These are phyloP conservation scores for Cyberlindnera subsufficiens DNA, from an alignment of 805 yeast genomes.

Conservation along the genomic window DNA sequence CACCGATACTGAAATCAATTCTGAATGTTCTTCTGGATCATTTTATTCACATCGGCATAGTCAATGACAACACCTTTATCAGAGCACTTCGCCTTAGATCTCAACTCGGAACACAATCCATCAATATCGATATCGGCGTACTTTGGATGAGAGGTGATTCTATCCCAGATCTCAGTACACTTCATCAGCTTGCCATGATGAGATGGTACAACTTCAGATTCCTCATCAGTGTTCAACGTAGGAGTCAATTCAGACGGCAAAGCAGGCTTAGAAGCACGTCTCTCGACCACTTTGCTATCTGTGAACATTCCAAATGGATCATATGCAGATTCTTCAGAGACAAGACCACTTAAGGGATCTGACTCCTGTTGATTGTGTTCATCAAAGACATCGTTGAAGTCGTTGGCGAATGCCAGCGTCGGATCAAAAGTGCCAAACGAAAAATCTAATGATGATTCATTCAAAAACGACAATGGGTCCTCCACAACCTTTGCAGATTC, in stretches of 20 bases:
- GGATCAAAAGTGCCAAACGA: conserved; percentile 40
- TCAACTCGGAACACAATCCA: conserved; percentile 84
- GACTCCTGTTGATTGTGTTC: conserved; percentile 8
- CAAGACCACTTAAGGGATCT: conserved; percentile 38
- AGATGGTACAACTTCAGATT: conserved; percentile 57
- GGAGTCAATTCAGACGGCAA: background rate
- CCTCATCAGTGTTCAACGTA: conserved; percentile 11
- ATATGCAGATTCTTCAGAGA: conserved; percentile 50
- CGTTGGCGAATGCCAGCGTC: conserved; percentile 39
- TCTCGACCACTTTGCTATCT: conserved; percentile 5
- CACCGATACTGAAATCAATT: background rate
- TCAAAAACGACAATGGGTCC: conserved; percentile 44
- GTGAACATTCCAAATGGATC: conserved; percentile 41
- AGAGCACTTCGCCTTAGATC: conserved; percentile 90
- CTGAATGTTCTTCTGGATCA: conserved; percentile 21
- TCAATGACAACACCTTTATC: conserved; percentile 88
- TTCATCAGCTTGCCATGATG: conserved; percentile 54
- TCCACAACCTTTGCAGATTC: conserved; percentile 2
- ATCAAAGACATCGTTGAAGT: conserved; percentile 10
- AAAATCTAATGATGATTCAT: conserved; percentile 21
- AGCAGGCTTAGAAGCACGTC: conserved; percentile 3
- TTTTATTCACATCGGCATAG: conserved; percentile 68
- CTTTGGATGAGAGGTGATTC: conserved; percentile 89
- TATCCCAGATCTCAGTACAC: conserved; percentile 95
- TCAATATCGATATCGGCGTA: conserved; percentile 93